Conservation (phyloP, 177 flowering plant genomes). For the Telopea speciosissima region DNA sequence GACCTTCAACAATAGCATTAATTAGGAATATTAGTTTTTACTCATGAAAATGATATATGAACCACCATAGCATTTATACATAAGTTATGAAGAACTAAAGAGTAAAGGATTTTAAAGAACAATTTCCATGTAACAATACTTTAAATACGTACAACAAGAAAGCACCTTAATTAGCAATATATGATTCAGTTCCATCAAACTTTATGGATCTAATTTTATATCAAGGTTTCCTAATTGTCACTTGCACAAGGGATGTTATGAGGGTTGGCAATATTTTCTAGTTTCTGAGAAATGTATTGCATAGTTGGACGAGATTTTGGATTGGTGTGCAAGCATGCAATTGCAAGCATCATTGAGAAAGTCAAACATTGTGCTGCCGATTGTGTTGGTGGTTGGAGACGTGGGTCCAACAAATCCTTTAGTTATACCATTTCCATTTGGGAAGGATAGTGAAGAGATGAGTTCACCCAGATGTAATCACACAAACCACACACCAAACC, state of each 20-base stretch:
- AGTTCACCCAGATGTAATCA: conserved; percentile 2
- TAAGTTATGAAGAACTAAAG: no score
- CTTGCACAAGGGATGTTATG: neutral
- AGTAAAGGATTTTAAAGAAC: no score
- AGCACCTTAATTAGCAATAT: no score
- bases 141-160: no score
- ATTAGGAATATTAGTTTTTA: no score
- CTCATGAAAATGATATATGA: no score
- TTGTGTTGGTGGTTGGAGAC: neutral
- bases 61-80: no score
- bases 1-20: no score
- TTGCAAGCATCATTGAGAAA: neutral
- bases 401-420: conserved; percentile 6
- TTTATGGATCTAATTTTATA: no score
- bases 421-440: neutral
- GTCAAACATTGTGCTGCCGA: neutral
- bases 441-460: neutral
- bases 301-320: conserved; percentile 8
- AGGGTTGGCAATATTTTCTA: neutral
- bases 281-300: neutral
- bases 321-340: neutral
- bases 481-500: no score
- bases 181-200: no score
- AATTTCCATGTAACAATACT: no score
- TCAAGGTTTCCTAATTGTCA: neutral